phyloP scores from a whole-genome alignment of 441 rosid genomes.

The Theobroma grandiflorum region DNA sequence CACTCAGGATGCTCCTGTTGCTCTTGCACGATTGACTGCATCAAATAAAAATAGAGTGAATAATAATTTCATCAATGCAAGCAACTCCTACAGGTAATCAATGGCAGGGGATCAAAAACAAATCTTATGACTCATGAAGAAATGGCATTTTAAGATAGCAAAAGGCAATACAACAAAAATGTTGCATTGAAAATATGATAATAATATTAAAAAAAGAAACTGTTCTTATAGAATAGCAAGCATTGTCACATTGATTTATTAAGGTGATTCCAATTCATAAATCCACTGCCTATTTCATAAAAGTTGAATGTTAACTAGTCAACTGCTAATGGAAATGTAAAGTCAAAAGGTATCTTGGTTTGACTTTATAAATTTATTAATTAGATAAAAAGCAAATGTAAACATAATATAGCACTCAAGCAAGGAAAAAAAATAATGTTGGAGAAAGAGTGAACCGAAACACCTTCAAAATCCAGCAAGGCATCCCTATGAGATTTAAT shows the following conservation, averaged over 20 bases:
- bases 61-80: slow-evolving; percentile 24
- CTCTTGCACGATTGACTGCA: slow-evolving; percentile 82
- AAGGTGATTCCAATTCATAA: slow-evolving; percentile 20
- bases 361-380: neutral
- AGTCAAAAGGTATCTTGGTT: neutral
- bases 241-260: slow-evolving; percentile 9
- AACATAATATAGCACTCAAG: neutral
- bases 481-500: slow-evolving; percentile 9
- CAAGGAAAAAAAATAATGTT: neutral
- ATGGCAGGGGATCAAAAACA: neutral
- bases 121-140: neutral
- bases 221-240: slow-evolving; percentile 1
- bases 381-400: slow-evolving; percentile 7
- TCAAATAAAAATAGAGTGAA: slow-evolving; percentile 35
- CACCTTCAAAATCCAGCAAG: neutral
- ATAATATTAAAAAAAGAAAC: neutral
- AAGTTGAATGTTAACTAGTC: slow-evolving; percentile 14
- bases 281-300: slow-evolving; percentile 14
- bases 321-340: slow-evolving; percentile 2
- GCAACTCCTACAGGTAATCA: slow-evolving; percentile 6
- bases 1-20: slow-evolving; percentile 87
- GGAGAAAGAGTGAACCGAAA: neutral
- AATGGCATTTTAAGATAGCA: neutral
- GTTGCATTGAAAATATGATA: neutral
- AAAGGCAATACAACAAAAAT: slow-evolving; percentile 1